These are phyloP conservation scores for Candida maesae DNA, from an alignment of 805 yeast species.

Conservation along the genomic window DNA sequence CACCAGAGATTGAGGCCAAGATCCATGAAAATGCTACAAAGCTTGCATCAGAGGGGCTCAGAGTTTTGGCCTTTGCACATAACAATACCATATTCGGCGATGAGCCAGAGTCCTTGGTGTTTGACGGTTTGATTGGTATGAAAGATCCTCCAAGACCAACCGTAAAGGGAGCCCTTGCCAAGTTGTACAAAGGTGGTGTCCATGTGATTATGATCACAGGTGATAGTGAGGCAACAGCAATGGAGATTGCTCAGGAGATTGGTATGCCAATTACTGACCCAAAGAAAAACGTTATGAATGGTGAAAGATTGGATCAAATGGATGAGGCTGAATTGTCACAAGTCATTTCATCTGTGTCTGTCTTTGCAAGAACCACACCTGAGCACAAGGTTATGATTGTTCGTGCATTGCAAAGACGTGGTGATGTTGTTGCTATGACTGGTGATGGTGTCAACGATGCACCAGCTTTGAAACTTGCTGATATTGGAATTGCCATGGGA, in stretches of 20 bases:
- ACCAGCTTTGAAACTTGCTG: slow-evolving; percentile 95
- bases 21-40: slow-evolving; percentile 55
- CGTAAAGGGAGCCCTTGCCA: slow-evolving; percentile 70
- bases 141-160: slow-evolving; percentile 96
- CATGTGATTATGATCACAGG: slow-evolving; percentile 99
- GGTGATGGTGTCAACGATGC: slow-evolving; percentile 99
- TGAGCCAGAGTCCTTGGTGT: slow-evolving; percentile 58
- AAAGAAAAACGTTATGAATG: slow-evolving; percentile 71
- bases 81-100: slow-evolving; percentile 36
- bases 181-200: slow-evolving; percentile 87
- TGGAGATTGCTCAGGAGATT: slow-evolving; percentile 79
- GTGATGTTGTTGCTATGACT: slow-evolving; percentile 98
- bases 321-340: slow-evolving; percentile 67
- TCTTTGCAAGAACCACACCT: slow-evolving; percentile 94
- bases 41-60: slow-evolving; percentile 78
- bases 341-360: slow-evolving; percentile 77
- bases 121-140: slow-evolving; percentile 91
- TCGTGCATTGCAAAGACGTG: slow-evolving; percentile 82
- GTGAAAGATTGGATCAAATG: slow-evolving; percentile 76
- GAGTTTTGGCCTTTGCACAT: slow-evolving; percentile 80
- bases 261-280: slow-evolving; percentile 77
- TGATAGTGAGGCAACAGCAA: slow-evolving; percentile 84
- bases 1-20: slow-evolving; percentile 41
- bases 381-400: slow-evolving; percentile 90
- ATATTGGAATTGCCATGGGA: slow-evolving; percentile 94